Base-by-base conservation (phyloP, 192 early-diverging fungal species). In the Funneliformis geosporum region DNA sequence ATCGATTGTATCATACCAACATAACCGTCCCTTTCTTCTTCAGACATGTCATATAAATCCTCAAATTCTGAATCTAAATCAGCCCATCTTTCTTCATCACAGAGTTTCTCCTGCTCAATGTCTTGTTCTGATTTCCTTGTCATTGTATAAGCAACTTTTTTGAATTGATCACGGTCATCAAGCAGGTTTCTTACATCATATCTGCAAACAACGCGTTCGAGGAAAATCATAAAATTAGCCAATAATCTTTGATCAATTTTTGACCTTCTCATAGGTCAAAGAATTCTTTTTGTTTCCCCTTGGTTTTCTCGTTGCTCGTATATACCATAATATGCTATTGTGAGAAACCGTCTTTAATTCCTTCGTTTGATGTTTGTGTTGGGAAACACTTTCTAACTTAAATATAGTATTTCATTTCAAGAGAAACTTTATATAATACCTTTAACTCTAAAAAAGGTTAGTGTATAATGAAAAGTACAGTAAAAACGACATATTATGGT, bases 31-130 rank as follows among this genome's bases (percentile, higher is more conserved):
- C 89, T 80, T 66, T 92, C 89, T 39, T 89, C 87, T 44, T 89
- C 88, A 40, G 86, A 82, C 87, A 90, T 85, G 14, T 83, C 79
- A 65, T 85, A 89, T 43, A 89, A 47, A 8, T 82, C 16, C 59
- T 91, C 90, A 64, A 89, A 89, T 42, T 90, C 89, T 12, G 88
- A 88, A 62, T 90, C 88, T 59, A 92, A 78, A 82, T 92, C 91
- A 16, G 43, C 69, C 80, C 84, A 93, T 33, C 92, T 87, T 47
- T 92, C 90, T 33, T 82, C 70, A 74, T 91, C 86, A 60, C 62
- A 84, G 27, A 46, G 12, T 27, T 59, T 67, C 4, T 88, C 82
- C 28, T 85, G 83, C 8, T 75, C 79, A 62, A 81, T 73, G 46
- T 82, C 73, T 44, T 71, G 69, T 44, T 71, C 77, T 50, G 50